Evolutionary conservation across 257 asterid genomes (phyloP), one percentile per base, ranked within the genome.

Genomic region (Nicotiana tabacum): DNA sequence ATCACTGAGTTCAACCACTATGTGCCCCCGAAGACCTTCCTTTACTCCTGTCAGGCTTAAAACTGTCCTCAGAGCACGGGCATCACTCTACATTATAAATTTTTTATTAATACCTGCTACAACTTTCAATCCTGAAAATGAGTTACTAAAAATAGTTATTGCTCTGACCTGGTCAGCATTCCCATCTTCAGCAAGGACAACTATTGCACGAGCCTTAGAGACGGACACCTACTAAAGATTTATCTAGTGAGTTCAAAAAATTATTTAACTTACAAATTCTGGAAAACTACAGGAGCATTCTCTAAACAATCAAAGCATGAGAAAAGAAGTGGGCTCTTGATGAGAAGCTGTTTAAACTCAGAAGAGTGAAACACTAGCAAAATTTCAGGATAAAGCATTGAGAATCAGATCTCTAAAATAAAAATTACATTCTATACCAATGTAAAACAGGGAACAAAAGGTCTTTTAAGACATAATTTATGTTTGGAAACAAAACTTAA

Each of bases 121-220:
- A 58, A 68, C 62, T 70, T 77, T 77, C 66, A 83, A 70, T 46
- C 43, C 27, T 82, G 46, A 82, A 65, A 82, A 79, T 66, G 53
- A 86, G 82, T 85, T 53, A 72, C 78, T 70, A 43, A 68, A 74
- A 51, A 33, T 27, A 43, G 70, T 83, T 67, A 79, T 77, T 66
- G 43, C 56, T 80, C 89, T 86, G 83, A 94, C 98, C 97, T 91
- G 97, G 82, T 94, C 94, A 72, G 97, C 97, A 80, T 92, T 94
- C 86, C 97, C 97, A 85, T 94, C 98, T 85, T 94, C 97, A 81
- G 97, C 98, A 85, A 94, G 97, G 87, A 94, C 97, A 89, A 94
- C 82, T 87, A 94, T 90, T 77, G 97, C 97, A 85, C 97, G 97
- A 56, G 98, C 98, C 92, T 94, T 94, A 24, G 98, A 91, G 83